A percentile compares a stretch with the other conserved stretches of the same genome.
These are phyloP conservation scores for Mycena rebaudengoi DNA, from an alignment of 768 basidiomycete species.

Conservation along the genomic window DNA sequence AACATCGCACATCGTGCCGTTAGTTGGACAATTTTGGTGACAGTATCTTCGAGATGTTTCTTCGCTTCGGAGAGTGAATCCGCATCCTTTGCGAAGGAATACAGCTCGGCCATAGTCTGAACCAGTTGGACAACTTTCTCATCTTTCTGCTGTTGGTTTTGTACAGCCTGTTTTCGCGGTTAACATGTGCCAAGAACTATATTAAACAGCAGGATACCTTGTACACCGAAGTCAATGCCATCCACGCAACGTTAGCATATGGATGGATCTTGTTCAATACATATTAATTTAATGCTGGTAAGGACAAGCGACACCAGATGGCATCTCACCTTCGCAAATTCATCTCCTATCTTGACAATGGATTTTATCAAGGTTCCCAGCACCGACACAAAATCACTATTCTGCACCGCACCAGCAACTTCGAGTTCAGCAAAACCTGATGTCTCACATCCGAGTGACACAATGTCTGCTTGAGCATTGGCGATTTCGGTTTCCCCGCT, in stretches of 20 bases:
- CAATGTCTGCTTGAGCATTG: too few relatives aligned
- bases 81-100: not conserved
- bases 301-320: too few relatives aligned
- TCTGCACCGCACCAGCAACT: too few relatives aligned
- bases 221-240: not conserved
- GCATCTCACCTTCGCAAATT: too few relatives aligned
- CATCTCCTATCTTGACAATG: too few relatives aligned
- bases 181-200: not conserved
- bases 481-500: too few relatives aligned
- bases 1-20: not conserved
- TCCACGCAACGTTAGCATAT: not conserved
- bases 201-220: not conserved
- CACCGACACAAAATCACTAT: too few relatives aligned
- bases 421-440: too few relatives aligned
- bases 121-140: not conserved
- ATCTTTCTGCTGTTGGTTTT: not conserved
- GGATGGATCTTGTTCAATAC: not conserved
- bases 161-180: not conserved
- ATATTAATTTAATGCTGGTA: too few relatives aligned
- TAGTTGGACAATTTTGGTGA: not conserved
- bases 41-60: not conserved
- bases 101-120: not conserved
- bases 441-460: too few relatives aligned
- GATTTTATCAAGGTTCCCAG: too few relatives aligned
- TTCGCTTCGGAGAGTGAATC: not conserved